Evolutionary conservation across 2,329 filamentous ascomycete species (phyloP).

Genomic region (Aspergillus quadrilineatus): DNA sequence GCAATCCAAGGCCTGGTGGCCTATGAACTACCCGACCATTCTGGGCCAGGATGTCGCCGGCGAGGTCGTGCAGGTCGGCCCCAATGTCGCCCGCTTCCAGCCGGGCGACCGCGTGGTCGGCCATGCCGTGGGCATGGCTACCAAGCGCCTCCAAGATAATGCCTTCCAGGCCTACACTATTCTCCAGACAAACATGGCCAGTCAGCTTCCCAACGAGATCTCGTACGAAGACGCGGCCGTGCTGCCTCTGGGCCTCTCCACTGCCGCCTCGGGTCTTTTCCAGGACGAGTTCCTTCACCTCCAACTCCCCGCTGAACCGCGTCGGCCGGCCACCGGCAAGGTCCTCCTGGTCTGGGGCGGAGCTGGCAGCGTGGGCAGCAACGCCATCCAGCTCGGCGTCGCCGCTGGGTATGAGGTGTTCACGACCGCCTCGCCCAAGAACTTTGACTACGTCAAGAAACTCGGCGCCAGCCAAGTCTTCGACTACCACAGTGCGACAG

Average conservation of each 20-base stretch:
- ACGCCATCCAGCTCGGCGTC: slow-evolving; percentile 46
- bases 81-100: slow-evolving; percentile 11
- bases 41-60: slow-evolving; percentile 17
- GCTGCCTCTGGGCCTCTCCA: slow-evolving; percentile 35
- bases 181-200: slow-evolving; percentile 17
- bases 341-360: slow-evolving; percentile 35
- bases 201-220: slow-evolving; percentile 29
- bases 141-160: slow-evolving; percentile 5
- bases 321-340: slow-evolving; percentile 8
- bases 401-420: slow-evolving; percentile 44
- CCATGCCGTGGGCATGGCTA: slow-evolving; percentile 3
- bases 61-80: slow-evolving; percentile 7
- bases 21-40: slow-evolving; percentile 13
- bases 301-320: slow-evolving; percentile 18
- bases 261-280: slow-evolving; percentile 35
- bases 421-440: slow-evolving; percentile 41
- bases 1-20: slow-evolving; percentile 11
- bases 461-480: slow-evolving; percentile 48
- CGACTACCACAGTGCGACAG: slow-evolving; percentile 40
- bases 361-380: slow-evolving; percentile 47
- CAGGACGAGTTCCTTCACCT: slow-evolving; percentile 22
- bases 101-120: slow-evolving; percentile 14
- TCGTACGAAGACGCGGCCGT: slow-evolving; percentile 33
- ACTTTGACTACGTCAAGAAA: slow-evolving; percentile 45
- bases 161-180: slow-evolving; percentile 32